phyloP scores from a whole-genome alignment of 2,329 filamentous ascomycete species.

The Cadophora sp. region DNA sequence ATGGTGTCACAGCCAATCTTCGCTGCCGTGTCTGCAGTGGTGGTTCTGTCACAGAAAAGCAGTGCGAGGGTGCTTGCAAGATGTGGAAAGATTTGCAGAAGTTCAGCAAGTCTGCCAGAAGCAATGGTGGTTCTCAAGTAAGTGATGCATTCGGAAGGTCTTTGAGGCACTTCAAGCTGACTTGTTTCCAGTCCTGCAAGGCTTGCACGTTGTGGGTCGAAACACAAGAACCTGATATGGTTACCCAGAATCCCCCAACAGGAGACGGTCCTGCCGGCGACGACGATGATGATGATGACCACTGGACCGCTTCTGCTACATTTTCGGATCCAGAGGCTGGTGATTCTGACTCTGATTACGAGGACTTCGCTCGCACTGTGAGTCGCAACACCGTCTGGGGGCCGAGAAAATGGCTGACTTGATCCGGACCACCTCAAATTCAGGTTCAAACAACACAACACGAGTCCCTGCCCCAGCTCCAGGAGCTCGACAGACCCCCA shows the following conservation, averaged over 20 bases:
- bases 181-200: constrained; percentile 49
- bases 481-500: constrained; percentile 3
- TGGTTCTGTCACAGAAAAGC: constrained; percentile 52
- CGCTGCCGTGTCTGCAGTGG: constrained; percentile 54
- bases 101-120: constrained; percentile 55
- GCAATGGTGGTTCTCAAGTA: constrained; percentile 50
- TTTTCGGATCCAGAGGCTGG: constrained; percentile 28
- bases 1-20: constrained; percentile 33
- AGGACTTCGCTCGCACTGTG: constrained; percentile 17
- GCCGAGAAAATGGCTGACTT: not conserved
- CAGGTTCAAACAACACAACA: not conserved
- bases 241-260: constrained; percentile 33
- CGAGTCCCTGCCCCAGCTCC: not conserved
- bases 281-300: constrained; percentile 29
- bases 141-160: not conserved
- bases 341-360: constrained; percentile 15
- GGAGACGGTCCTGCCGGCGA: constrained; percentile 27
- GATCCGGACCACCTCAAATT: not conserved
- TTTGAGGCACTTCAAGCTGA: constrained; percentile 10
- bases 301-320: not conserved
- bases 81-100: constrained; percentile 53
- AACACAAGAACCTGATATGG: constrained; percentile 14
- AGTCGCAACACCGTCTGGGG: not conserved
- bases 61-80: constrained; percentile 54
- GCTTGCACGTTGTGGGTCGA: constrained; percentile 39